Evolutionary conservation across 139 green algal species (phyloP), one percentile per base, ranked within the genome.

Genomic region (Dunaliella sp.): DNA sequence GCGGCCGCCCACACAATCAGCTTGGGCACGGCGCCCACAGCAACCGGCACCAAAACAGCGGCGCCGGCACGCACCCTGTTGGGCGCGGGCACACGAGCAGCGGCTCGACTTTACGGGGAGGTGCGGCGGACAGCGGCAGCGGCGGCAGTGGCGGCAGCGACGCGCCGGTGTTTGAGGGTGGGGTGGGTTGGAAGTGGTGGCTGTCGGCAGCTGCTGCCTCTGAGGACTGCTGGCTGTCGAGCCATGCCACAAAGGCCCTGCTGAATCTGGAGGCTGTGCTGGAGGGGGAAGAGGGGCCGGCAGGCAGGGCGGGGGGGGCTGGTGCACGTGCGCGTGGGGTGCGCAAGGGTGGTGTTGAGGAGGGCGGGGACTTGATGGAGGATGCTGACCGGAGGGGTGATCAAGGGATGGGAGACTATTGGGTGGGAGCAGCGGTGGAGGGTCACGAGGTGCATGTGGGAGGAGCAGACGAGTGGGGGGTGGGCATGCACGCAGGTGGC

Each of bases 191-290:
- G 93, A 30, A 91, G 25, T 38, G 74, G 31, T 96, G 91, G 91
- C 88, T 96, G 48, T 86, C 89, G 25, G 77, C 74, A 24, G 82
- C 91, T 36, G 89, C 90, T 0, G 21, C 1, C 7, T 89, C 87
- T 16, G 80, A 86, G 1, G 94, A 97, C 87, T 93, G 93, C 77
- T 89, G 92, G 58, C 86, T 97, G 36, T 91, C 92, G 48, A 92
- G 86, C 36, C 90, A 94, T 88, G 94, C 94, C 2, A 86, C 88
- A 0, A 85, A 87, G 0, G 93, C 94, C 1, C 86, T 97, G 86
- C 89, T 96, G 32, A 88, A 97, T 85, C 57, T 96, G 58, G 89
- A 93, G 82, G 84, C 87, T 2, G 32, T 85, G 48, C 48, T 65
- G 48, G 48, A 65, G 16, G 48, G 48, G 48, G 48, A 65, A 16